Evolutionary conservation across 352 stramenopile species (phyloP).

Genomic region (Peronospora destructor): DNA sequence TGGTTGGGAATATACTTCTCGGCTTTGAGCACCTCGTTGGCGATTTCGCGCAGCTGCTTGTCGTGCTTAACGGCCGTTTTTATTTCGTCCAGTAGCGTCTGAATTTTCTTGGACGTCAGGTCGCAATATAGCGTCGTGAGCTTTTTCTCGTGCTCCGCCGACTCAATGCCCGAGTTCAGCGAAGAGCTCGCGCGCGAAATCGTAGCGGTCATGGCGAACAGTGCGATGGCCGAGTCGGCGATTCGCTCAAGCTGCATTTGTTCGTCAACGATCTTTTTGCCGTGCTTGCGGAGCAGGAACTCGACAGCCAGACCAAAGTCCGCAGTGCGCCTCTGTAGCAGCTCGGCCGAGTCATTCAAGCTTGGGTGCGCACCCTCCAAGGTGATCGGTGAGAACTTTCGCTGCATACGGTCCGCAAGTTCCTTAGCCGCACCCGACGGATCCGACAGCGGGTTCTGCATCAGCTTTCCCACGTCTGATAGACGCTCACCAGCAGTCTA

Average conservation of each 20-base stretch:
- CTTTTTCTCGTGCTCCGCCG: conserved; percentile 68
- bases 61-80: conserved; percentile 59
- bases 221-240: conserved; percentile 73
- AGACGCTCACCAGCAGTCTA: conserved; percentile 77
- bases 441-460: conserved; percentile 80
- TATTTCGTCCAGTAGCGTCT: conserved; percentile 48
- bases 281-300: conserved; percentile 75
- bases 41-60: conserved; percentile 65
- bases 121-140: conserved; percentile 79
- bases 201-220: conserved; percentile 84
- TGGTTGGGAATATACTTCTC: conserved; percentile 78
- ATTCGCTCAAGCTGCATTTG: conserved; percentile 84
- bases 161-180: conserved; percentile 41
- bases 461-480: conserved; percentile 62
- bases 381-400: conserved; percentile 65
- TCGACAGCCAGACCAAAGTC: conserved; percentile 78
- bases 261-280: conserved; percentile 84
- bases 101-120: conserved; percentile 60
- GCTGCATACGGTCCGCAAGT: conserved; percentile 69
- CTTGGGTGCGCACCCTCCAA: conserved; percentile 69
- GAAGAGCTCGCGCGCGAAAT: conserved; percentile 76
- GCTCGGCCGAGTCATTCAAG: conserved; percentile 43
- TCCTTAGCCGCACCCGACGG: conserved; percentile 61
- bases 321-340: conserved; percentile 59
- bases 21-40: conserved; percentile 63